phyloP scores from a whole-genome alignment of 1,139 yeast genomes.

The Yamadazyma friedrichii region DNA sequence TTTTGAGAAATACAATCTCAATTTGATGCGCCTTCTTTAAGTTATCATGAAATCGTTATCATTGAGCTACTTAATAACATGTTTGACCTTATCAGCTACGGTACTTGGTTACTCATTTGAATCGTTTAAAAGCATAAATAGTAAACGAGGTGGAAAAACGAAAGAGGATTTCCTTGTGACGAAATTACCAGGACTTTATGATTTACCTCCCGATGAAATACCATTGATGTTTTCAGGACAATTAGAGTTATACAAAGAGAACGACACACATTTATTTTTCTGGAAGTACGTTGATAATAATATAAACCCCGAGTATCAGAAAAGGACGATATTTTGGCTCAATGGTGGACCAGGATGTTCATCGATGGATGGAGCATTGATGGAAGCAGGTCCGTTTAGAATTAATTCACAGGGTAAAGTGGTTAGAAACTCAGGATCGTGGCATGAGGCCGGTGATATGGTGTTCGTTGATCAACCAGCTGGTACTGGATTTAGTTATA shows the following conservation, averaged over 20 bases:
- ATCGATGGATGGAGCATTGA: slow-evolving; percentile 93
- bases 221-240: slow-evolving; percentile 76
- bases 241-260: slow-evolving; percentile 51
- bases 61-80: background rate
- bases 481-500: slow-evolving; percentile 86
- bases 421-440: slow-evolving; percentile 67
- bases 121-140: slow-evolving; percentile 1
- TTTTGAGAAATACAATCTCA: too few species aligned
- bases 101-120: slow-evolving; percentile 3
- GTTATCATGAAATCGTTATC: background rate
- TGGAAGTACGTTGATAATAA: slow-evolving; percentile 61
- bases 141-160: slow-evolving; percentile 7
- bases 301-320: slow-evolving; percentile 29
- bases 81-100: background rate
- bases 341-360: slow-evolving; percentile 99
- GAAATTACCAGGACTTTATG: slow-evolving; percentile 39
- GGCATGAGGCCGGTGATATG: slow-evolving; percentile 80
- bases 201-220: slow-evolving; percentile 27
- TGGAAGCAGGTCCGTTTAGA: slow-evolving; percentile 91
- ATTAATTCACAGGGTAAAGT: slow-evolving; percentile 46
- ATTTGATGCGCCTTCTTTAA: slow-evolving; percentile 4
- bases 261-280: slow-evolving; percentile 69
- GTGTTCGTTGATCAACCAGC: slow-evolving; percentile 93
- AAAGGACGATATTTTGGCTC: slow-evolving; percentile 72
- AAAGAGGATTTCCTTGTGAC: slow-evolving; percentile 33